Evolutionary conservation across 2,329 filamentous ascomycete genomes (phyloP).

Genomic region (Aureobasidium namibiae): DNA sequence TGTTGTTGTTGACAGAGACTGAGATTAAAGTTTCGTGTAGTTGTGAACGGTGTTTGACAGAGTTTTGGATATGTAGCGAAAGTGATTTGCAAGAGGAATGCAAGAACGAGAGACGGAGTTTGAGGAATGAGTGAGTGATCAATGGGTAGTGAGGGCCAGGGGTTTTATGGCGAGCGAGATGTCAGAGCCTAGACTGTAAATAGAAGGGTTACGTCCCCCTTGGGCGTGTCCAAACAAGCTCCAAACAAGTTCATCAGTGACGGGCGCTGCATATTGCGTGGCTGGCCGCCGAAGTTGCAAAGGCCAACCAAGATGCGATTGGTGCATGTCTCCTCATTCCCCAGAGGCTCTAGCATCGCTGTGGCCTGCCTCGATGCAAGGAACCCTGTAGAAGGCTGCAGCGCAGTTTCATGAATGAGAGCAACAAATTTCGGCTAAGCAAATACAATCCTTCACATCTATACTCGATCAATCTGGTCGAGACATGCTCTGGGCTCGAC

Average conservation of each 20-base stretch:
- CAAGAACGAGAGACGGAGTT: not conserved
- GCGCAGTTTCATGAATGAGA: conserved; percentile 2
- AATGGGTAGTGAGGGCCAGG: not conserved
- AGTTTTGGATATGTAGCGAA: not conserved
- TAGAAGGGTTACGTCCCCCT: conserved; percentile 5
- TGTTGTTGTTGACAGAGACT: not conserved
- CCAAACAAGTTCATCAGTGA: conserved; percentile 3
- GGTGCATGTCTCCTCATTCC: conserved; percentile 4
- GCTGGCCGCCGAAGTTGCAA: not conserved
- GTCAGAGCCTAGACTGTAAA: conserved; percentile 10
- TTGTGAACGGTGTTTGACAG: not conserved
- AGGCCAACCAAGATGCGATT: conserved; percentile 2
- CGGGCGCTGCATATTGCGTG: not conserved
- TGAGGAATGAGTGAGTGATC: conserved; percentile 1
- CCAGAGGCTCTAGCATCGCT: conserved; percentile 1
- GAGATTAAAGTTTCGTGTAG: conserved; percentile 3
- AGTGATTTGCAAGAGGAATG: conserved; percentile 12
- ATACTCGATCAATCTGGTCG: not conserved
- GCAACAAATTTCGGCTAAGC: not conserved
- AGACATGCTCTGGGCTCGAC: not conserved
- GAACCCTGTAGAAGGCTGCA: conserved; percentile 10
- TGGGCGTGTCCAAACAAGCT: conserved; percentile 5
- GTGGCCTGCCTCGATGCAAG: conserved; percentile 5
- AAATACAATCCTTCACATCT: not conserved
- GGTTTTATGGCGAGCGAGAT: conserved; percentile 8